Percentiles rank a stretch among this genome's conserved stretches.
These are phyloP conservation scores for Quercus agrifolia DNA, from an alignment of 306 rosid genomes.

Conservation along the genomic window DNA sequence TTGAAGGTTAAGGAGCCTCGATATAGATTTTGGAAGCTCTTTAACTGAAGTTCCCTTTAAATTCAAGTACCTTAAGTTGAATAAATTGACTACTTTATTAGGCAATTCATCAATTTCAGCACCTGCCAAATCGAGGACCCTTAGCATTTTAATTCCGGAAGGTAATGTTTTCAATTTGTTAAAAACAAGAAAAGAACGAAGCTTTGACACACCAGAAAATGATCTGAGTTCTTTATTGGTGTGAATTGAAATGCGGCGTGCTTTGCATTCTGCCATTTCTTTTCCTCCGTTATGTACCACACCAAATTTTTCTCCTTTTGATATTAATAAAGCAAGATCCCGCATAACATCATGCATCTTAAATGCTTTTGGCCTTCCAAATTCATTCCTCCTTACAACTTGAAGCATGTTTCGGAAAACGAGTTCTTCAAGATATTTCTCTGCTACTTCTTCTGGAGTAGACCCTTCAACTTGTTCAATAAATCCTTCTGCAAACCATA, in stretches of 20 bases:
- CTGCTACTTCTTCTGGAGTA: constrained; percentile 11
- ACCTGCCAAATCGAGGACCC: too few relatives aligned
- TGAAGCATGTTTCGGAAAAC: too few relatives aligned
- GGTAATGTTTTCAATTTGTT: background rate
- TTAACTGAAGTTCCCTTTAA: background rate
- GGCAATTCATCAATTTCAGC: background rate
- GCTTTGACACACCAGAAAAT: too few relatives aligned
- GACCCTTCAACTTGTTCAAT: background rate
- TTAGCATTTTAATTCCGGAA: too few relatives aligned
- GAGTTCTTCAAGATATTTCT: background rate
- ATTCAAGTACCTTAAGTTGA: background rate
- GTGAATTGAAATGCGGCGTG: too few relatives aligned
- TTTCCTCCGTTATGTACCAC: background rate
- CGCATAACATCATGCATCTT: too few relatives aligned
- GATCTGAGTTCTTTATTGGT: too few relatives aligned
- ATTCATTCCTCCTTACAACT: too few relatives aligned
- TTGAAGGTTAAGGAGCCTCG: background rate
- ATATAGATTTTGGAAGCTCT: background rate
- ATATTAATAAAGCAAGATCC: accelerated
- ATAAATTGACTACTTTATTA: background rate
- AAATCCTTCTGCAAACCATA: background rate
- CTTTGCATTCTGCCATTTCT: background rate
- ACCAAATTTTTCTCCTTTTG: accelerated
- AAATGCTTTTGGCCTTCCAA: too few relatives aligned
- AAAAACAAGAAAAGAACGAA: too few relatives aligned